These are phyloP conservation scores for Colletotrichum destructivum DNA, from an alignment of 2,329 filamentous ascomycete species.

Conservation along the genomic window DNA sequence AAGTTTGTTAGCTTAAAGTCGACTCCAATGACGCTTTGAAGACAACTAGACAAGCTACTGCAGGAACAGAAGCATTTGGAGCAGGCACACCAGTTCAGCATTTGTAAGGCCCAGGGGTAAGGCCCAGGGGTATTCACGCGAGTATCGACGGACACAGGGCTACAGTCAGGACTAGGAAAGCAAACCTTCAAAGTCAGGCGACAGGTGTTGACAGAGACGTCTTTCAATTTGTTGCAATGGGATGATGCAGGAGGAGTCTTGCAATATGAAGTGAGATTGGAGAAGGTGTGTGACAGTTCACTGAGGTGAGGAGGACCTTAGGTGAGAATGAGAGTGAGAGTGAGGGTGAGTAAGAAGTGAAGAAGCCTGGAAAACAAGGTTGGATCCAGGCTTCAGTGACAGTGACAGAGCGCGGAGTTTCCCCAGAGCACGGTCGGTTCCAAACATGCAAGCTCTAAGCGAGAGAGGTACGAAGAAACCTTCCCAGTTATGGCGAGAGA, in stretches of 20 bases:
- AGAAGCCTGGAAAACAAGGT: constrained; percentile 12
- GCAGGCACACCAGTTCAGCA: neutral
- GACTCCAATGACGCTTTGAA: neutral
- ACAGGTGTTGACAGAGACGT: neutral
- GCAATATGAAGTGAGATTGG: neutral
- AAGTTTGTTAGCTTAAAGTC: too few relatives aligned
- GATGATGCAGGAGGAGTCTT: neutral
- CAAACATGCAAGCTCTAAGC: neutral
- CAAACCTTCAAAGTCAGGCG: neutral
- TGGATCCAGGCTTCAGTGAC: neutral
- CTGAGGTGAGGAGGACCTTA: neutral
- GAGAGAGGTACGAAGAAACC: rapidly evolving
- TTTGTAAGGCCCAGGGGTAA: neutral
- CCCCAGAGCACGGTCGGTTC: constrained; percentile 14
- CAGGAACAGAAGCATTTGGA: neutral
- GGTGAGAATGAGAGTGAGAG: neutral
- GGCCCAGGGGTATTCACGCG: neutral
- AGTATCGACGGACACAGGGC: neutral
- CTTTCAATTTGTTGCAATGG: too few relatives aligned
- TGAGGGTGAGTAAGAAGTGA: neutral
- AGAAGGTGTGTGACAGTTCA: neutral
- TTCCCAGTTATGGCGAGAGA: rapidly evolving
- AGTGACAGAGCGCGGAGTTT: constrained; percentile 11
- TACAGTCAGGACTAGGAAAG: neutral
- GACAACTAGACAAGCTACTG: neutral